These are phyloP conservation scores for Discostella stelligeroides DNA, from an alignment of 108 stramenopile species.

Conservation along the genomic window DNA sequence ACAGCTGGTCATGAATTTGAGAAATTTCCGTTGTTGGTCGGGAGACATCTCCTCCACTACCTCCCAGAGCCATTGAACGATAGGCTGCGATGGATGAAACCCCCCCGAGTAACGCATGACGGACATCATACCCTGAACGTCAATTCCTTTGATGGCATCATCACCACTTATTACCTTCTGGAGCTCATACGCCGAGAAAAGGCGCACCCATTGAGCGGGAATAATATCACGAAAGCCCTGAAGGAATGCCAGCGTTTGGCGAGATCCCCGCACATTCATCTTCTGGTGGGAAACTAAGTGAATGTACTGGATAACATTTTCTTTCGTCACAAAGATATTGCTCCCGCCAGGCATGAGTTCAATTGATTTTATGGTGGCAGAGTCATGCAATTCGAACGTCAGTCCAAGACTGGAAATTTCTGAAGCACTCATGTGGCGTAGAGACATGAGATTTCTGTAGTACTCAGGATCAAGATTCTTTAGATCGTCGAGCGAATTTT, in stretches of 20 bases:
- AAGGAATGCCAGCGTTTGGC: constrained; percentile 91
- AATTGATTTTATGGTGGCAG: constrained; percentile 23
- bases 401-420: constrained; percentile 81
- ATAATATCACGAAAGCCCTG: constrained; percentile 95
- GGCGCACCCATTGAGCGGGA: constrained; percentile 91
- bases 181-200: constrained; percentile 93
- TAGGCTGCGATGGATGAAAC: constrained; percentile 93
- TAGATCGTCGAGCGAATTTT: constrained; percentile 93
- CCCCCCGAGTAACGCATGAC: constrained; percentile 90
- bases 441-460: constrained; percentile 83
- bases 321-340: constrained; percentile 79
- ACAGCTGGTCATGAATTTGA: constrained; percentile 96
- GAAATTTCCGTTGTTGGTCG: constrained; percentile 88
- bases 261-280: constrained; percentile 84
- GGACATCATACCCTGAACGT: constrained; percentile 81
- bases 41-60: constrained; percentile 84
- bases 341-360: constrained; percentile 88
- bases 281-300: constrained; percentile 90
- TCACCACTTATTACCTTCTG: constrained; percentile 97
- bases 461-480: constrained; percentile 92
- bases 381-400: constrained; percentile 60
- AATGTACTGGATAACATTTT: constrained; percentile 92
- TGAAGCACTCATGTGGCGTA: constrained; percentile 63
- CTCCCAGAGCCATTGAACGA: constrained; percentile 91
- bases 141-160: constrained; percentile 86